Evolutionary conservation across 73 alveolate species (phyloP), one percentile per base, ranked within the genome.

Genomic region (Tetrahymena borealis): DNA sequence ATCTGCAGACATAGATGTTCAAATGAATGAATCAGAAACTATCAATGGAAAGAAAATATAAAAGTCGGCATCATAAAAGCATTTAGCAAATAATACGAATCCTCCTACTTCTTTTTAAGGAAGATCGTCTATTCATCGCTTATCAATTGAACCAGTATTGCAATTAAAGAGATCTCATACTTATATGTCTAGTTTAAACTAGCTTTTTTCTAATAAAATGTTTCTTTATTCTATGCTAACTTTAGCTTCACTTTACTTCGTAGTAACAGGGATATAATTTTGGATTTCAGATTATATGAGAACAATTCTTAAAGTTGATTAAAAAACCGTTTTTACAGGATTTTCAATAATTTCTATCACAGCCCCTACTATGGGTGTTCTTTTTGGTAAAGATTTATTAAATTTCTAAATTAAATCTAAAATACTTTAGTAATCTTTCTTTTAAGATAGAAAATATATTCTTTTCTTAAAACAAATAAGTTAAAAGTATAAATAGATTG

Each of bases 271-370:
- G 32, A 97, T 98, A 38, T 97, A 98, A 93, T 98, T 97, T 92
- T 98, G 99, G 99, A 96, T 96, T 32, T 93, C 99, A 79, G 99
- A 98, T 90, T 98, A 97, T 91, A 93, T 97, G 97, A 94, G 95
- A 90, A 96, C 90, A 32, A 98, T 96, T 16, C 92, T 98, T 0
- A 94, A 95, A 28, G 90, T 95, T 79, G 95, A 97, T 31, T 94
- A 95, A 3, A 91, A 95, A 16, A 91, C 91, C 33, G 98, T 97
- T 1, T 97, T 91, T 93, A 92, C 95, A 12, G 92, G 97, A 13
- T 97, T 96, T 93, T 39, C 98, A 7, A 38, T 96, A 41, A 94
- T 94, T 33, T 93, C 98, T 90, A 43, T 98, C 37, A 97, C 99
- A 5, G 99, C 99, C 3, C 99, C 99, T 1, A 94, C 98, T 18